phyloP scores from a whole-genome alignment of 2,329 filamentous ascomycete genomes.

The Aulographum hederae region DNA sequence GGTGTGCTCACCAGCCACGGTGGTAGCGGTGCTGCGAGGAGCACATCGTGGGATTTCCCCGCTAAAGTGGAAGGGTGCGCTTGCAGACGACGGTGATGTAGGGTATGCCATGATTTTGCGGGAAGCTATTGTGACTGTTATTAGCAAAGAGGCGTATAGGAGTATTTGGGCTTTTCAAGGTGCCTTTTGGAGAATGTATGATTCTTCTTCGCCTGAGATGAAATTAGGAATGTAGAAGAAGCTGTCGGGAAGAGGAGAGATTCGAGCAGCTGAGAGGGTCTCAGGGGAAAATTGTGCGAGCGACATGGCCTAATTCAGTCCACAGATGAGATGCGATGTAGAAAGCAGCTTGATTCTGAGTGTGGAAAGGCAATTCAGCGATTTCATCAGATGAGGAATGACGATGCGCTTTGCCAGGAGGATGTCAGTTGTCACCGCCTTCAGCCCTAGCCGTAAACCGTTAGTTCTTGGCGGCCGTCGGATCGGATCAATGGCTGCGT shows the following conservation, averaged over 20 bases:
- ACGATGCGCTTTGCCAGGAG: too few species aligned
- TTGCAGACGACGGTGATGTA: conserved; percentile 79
- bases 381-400: too few species aligned
- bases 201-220: conserved; percentile 59
- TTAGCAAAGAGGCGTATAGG: conserved; percentile 1
- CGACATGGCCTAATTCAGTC: too few species aligned
- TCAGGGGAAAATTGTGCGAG: too few species aligned
- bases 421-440: too few species aligned
- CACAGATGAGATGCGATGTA: too few species aligned
- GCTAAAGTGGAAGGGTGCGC: conserved; percentile 76
- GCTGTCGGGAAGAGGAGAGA: conserved; percentile 38
- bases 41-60: conserved; percentile 48
- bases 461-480: too few species aligned
- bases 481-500: too few species aligned
- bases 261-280: conserved; percentile 12
- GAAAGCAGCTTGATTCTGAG: too few species aligned
- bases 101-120: conserved; percentile 55
- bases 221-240: conserved; percentile 82
- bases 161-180: conserved; percentile 3
- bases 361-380: too few species aligned
- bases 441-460: too few species aligned
- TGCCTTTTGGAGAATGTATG: conserved; percentile 51
- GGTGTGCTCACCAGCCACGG: conserved; percentile 47
- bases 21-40: conserved; percentile 59
- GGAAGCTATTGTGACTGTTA: conserved; percentile 21